Base-by-base conservation (phyloP, 2,329 filamentous ascomycete genomes). In the Tolypocladium inflatum region DNA sequence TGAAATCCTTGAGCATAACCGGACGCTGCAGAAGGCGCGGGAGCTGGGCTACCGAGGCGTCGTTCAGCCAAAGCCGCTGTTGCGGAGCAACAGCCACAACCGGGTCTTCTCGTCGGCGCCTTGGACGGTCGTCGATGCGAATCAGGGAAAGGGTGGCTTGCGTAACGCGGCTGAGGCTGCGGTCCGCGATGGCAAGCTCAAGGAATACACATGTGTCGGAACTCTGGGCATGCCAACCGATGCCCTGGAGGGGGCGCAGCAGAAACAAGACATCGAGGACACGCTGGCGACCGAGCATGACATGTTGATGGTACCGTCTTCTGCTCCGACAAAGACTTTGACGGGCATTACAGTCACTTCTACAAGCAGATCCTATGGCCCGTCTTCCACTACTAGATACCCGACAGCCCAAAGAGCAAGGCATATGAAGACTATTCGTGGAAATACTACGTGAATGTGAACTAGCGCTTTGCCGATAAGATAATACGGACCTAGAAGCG, bases 301-400 rank as follows among this genome's bases (percentile, higher is more conserved):
- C 64, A 91, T 90, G 66, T 73, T 96, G 63, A 85, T n/a, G n/a
- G n/a, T n/a, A n/a, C 88, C 2, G 91, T 97, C 38, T 96, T 88
- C 71, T 88, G 90, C 71, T 89, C 85, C 60, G 93, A 97, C 74
- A 91, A 88, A 69, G 92, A 97, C 72, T 91, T 97, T 68, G 89
- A 97, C 67, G 91, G 91, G 1, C 92, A 96, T 74, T 97, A 97
- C 69, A 85, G 88, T 13, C 92, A 97, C 73, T 97, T 94, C 71
- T 97, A 92, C 85, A 97, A 97, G 77, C 91, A 93, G 68, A 96
- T 97, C 57, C 80, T 97, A 7, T 97, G 93, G 93, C 93, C 93
- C 1, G 92, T 97, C 60, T 96, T 97, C 73, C 92, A 97, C 74
- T 97, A 97, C 72, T 91, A 97, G 73, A 96, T 97, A 59, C 93